A percentile compares a stretch with the other conserved stretches of the same genome.
Conservation (phyloP, 306 rosid species). For the Lagenaria siceraria region DNA sequence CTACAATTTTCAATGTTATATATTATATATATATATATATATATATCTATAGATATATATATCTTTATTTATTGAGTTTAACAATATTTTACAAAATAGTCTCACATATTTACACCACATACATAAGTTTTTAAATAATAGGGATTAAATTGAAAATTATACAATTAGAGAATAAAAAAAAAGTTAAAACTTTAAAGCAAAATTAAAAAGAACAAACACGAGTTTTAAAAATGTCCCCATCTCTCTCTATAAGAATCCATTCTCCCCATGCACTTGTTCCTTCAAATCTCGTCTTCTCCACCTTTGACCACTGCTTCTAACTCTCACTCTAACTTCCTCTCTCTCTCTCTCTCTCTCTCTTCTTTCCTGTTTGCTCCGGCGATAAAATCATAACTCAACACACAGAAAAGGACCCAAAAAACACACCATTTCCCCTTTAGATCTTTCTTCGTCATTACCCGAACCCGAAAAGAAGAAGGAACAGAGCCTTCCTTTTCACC, state of each 20-base stretch:
- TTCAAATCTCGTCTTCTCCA: conserved; percentile 1
- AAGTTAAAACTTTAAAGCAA: too few species aligned
- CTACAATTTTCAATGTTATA: too few species aligned
- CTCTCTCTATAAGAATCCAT: conserved; percentile 5
- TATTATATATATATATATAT: too few species aligned
- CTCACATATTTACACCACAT: too few species aligned
- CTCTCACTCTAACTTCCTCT: neutral
- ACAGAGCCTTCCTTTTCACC: conserved; percentile 71
- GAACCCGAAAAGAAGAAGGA: conserved; percentile 96
- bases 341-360: neutral
- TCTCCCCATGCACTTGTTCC: conserved; percentile 2
- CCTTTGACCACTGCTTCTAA: conserved; percentile 5
- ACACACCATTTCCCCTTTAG: neutral
- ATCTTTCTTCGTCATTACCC: conserved; percentile 29
- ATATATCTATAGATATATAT: too few species aligned
- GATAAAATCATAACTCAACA: neutral
- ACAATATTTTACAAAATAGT: too few species aligned
- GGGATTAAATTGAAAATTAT: neutral
- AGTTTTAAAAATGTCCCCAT: neutral
- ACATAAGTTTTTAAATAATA: too few species aligned
- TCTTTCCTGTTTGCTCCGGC: neutral
- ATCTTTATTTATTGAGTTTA: too few species aligned
- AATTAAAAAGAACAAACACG: neutral
- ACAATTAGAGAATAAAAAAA: neutral
- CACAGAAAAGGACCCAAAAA: too few species aligned